Evolutionary conservation across 2,329 filamentous ascomycete genomes (phyloP), one percentile per base, ranked within the genome.

Genomic region (Pseudogymnoascus sp.): DNA sequence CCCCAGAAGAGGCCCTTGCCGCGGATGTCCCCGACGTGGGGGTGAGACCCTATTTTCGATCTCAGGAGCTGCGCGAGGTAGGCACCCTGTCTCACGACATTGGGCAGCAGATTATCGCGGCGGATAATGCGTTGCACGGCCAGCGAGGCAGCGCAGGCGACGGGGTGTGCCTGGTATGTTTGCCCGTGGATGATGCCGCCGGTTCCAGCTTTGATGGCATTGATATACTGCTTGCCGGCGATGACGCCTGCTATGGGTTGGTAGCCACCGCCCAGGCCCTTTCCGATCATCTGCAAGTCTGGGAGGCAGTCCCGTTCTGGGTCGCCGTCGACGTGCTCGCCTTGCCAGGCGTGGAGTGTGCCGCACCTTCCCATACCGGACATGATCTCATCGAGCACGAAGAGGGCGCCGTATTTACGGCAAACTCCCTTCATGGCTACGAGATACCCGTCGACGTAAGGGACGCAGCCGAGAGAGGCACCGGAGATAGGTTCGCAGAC

Each of bases 341-440:
- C 73, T 67, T 84, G 77, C 80, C 80, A 85, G 12, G 81, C 79
- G 75, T 87, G 78, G 68, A 86, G 69, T 64, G 73, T 79, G 2
- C 81, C 82, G 3, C 75, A 75, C 2, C 82, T 75, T 8, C 82
- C 82, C 75, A 80, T 79, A 4, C 82, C 82, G 64, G 78, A 81
- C 84, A 88, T 87, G 62, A 88, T 77, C 69, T 93, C 90, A 69
- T 94, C 91, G 0, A 93, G 75, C 52, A 93, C 87, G n/a, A 94
- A 77, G 0, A 94, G 80, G 0, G 87, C 84, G 0, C 87, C 89
- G 69, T 93, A 79, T 64, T 83, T 84, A 60, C 87, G 81, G 71
- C 90, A 94, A 1, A 94, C 77, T 1, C 77, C 75, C 68, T 82
- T 82, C 73, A 93, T 84, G 0, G 86, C 88, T 60, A 78, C 75